Evolutionary conservation across 106 monocot genomes (phyloP).

Genomic region (Triglochin maritima): DNA sequence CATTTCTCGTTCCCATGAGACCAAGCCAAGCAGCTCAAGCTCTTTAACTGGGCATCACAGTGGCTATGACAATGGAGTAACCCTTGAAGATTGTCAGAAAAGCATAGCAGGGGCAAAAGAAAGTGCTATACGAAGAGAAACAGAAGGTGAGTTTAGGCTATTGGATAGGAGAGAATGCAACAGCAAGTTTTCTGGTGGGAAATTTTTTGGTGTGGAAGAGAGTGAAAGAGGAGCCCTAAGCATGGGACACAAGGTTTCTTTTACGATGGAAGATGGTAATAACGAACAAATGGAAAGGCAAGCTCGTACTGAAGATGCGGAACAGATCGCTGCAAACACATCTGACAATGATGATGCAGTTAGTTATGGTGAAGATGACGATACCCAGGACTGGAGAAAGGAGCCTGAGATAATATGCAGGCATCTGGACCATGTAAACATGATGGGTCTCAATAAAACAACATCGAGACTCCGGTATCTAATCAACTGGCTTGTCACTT

Average conservation of each 20-base stretch:
- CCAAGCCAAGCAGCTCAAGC: slow-evolving; percentile 12
- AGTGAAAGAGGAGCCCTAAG: slow-evolving; percentile 28
- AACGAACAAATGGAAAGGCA: slow-evolving; percentile 15
- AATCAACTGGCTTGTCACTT: slow-evolving; percentile 87
- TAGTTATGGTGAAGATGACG: slow-evolving; percentile 38
- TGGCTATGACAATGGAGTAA: slow-evolving; percentile 32
- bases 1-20: slow-evolving; percentile 17
- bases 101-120: slow-evolving; percentile 27
- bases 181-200: slow-evolving; percentile 39
- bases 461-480: slow-evolving; percentile 59
- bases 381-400: slow-evolving; percentile 44
- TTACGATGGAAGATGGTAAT: slow-evolving; percentile 37
- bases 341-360: slow-evolving; percentile 12
- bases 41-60: slow-evolving; percentile 17
- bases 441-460: slow-evolving; percentile 85
- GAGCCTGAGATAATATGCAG: slow-evolving; percentile 77
- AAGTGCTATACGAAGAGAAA: slow-evolving; percentile 87
- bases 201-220: slow-evolving; percentile 57
- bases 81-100: slow-evolving; percentile 19
- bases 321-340: slow-evolving; percentile 23
- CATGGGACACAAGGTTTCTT: slow-evolving; percentile 70
- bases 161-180: slow-evolving; percentile 64
- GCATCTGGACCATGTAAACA: slow-evolving; percentile 87
- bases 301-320: slow-evolving; percentile 30
- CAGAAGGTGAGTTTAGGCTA: slow-evolving; percentile 76